A percentile compares a stretch with the other conserved stretches of the same genome.
Evolutionary conservation across 306 rosid species (phyloP).

Genomic region (Castanopsis chinensis): DNA sequence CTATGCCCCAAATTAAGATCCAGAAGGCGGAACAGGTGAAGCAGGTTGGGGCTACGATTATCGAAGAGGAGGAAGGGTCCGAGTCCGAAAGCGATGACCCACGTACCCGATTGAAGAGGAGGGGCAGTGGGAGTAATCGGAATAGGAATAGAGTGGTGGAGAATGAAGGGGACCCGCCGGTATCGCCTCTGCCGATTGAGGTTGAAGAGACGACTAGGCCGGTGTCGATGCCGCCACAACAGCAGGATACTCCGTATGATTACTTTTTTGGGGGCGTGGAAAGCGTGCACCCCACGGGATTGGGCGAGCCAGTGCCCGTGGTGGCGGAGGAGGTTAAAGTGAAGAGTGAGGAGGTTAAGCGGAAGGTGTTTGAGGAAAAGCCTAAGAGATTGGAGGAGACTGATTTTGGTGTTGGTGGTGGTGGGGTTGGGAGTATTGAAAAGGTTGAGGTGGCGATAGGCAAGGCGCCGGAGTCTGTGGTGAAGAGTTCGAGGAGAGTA

Average conservation of each 20-base stretch:
- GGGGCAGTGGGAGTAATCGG: slow-evolving; percentile 21
- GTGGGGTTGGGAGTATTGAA: background rate
- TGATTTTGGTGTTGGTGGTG: slow-evolving; percentile 14
- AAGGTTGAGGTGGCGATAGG: background rate
- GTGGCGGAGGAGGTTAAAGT: slow-evolving; percentile 29
- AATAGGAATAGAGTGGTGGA: slow-evolving; percentile 18
- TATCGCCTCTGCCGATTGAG: slow-evolving; percentile 41
- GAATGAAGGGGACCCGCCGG: slow-evolving; percentile 22
- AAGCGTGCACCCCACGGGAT: slow-evolving; percentile 46
- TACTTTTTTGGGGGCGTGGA: slow-evolving; percentile 56
- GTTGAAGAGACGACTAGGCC: slow-evolving; percentile 27
- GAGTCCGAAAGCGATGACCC: slow-evolving; percentile 35
- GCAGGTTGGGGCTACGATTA: slow-evolving; percentile 27
- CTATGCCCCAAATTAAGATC: slow-evolving; percentile 74
- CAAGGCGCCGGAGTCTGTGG: slow-evolving; percentile 12
- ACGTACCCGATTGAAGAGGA: background rate
- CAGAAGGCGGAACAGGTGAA: slow-evolving; percentile 19
- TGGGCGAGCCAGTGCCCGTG: slow-evolving; percentile 23
- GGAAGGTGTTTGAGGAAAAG: slow-evolving; percentile 36
- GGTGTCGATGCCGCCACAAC: slow-evolving; percentile 26
- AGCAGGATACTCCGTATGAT: slow-evolving; percentile 48
- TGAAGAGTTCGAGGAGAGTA: slow-evolving; percentile 40
- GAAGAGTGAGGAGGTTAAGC: slow-evolving; percentile 33
- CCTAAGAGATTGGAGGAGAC: slow-evolving; percentile 34
- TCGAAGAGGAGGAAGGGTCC: slow-evolving; percentile 53